Evolutionary conservation across 176 grass and related monocot species (phyloP).

Genomic region (Tuctoria greenei): DNA sequence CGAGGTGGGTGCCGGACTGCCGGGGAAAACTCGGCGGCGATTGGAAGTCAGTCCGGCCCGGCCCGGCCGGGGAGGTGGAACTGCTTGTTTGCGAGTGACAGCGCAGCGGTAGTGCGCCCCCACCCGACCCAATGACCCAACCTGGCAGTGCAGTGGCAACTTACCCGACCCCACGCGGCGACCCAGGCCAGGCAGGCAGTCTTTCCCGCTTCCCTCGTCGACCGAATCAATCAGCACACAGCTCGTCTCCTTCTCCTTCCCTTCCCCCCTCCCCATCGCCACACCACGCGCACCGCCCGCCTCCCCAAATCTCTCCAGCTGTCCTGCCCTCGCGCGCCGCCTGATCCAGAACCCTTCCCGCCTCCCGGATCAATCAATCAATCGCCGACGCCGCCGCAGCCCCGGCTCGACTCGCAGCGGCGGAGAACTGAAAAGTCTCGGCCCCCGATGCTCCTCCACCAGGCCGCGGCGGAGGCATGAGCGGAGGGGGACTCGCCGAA

Average conservation of each 20-base stretch:
- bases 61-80: no score
- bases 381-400: neutral
- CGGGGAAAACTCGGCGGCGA: no score
- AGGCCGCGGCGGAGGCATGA: constrained; percentile 38
- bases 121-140: neutral
- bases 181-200: neutral
- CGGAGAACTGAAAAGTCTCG: neutral
- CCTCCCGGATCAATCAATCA: neutral
- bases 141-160: no score
- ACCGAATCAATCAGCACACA: constrained; percentile 41
- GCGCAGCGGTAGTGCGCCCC: neutral
- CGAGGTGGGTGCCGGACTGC: no score
- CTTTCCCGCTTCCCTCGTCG: constrained; percentile 50
- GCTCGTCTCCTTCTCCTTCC: constrained; percentile 27
- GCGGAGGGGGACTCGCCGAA: constrained; percentile 1
- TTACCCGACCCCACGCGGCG: neutral
- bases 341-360: neutral
- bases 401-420: neutral
- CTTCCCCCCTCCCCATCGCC: neutral
- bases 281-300: constrained; percentile 9
- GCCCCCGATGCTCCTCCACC: constrained; percentile 36
- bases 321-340: neutral
- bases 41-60: no score
- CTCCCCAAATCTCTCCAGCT: constrained; percentile 20
- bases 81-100: neutral